A percentile compares a stretch with the other conserved stretches of the same genome.
These are phyloP conservation scores for Phyllosticta citriasiana DNA, from an alignment of 2,329 filamentous ascomycete species.

Conservation along the genomic window DNA sequence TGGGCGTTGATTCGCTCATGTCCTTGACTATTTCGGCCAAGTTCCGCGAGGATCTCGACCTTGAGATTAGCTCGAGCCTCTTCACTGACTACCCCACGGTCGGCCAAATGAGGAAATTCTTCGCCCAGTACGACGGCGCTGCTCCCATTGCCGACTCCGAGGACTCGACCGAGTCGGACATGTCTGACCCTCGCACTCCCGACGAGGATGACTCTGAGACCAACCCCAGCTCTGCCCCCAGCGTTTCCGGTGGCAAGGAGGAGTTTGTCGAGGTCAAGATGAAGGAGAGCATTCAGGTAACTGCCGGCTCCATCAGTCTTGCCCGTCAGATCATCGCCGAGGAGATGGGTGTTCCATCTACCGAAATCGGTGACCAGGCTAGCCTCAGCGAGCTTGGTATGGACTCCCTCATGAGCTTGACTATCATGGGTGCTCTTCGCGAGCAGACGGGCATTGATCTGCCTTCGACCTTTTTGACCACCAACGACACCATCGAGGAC, in stretches of 20 bases:
- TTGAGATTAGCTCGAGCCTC: constrained; percentile 48
- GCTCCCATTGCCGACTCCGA: constrained; percentile 26
- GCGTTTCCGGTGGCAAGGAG: constrained; percentile 32
- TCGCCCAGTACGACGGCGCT: constrained; percentile 38
- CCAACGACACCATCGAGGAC: constrained; percentile 53
- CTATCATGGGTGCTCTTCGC: constrained; percentile 40
- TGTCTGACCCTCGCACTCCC: constrained; percentile 34
- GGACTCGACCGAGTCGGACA: constrained; percentile 32
- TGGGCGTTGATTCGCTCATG: constrained; percentile 52
- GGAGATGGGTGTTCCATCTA: constrained; percentile 57
- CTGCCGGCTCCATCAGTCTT: constrained; percentile 33
- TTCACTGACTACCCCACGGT: constrained; percentile 53
- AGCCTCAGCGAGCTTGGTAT: constrained; percentile 52
- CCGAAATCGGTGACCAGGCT: constrained; percentile 43
- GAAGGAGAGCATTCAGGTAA: constrained; percentile 22
- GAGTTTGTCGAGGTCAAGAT: constrained; percentile 20
- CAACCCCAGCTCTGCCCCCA: constrained; percentile 40
- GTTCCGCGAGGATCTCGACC: constrained; percentile 51
- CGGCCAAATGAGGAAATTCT: constrained; percentile 49
- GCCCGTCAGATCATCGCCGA: constrained; percentile 41
- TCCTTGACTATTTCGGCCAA: constrained; percentile 52
- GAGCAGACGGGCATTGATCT: constrained; percentile 42
- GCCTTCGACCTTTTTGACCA: constrained; percentile 46
- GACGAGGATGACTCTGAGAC: constrained; percentile 34
- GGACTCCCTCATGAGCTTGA: constrained; percentile 45